Conservation (phyloP, 2,329 filamentous ascomycete genomes). For the Pleoardoris graminearum region DNA sequence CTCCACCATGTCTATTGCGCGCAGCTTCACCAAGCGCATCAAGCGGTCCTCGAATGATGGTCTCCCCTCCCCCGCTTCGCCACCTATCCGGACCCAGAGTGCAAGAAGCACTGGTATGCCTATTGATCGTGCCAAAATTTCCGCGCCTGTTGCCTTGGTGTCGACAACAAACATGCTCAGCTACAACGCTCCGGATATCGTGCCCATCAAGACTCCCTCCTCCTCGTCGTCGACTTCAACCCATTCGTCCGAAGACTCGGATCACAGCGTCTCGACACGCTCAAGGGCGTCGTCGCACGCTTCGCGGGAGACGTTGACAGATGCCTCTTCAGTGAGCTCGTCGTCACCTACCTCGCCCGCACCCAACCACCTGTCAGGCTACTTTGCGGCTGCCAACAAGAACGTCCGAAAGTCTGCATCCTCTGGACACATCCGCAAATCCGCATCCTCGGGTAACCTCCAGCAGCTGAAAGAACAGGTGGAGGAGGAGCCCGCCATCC, state of each 20-base stretch:
- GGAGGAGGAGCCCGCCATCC: constrained; percentile 54
- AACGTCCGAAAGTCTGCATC: constrained; percentile 50
- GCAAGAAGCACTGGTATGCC: constrained; percentile 51
- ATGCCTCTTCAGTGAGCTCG: constrained; percentile 59
- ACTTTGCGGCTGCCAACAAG: constrained; percentile 59
- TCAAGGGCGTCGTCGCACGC: constrained; percentile 55
- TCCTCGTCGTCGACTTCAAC: constrained; percentile 58
- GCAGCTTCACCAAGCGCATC: constrained; percentile 71
- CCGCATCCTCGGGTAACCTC: constrained; percentile 43
- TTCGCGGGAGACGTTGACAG: constrained; percentile 70
- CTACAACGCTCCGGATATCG: constrained; percentile 88
- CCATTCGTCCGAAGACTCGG: constrained; percentile 73
- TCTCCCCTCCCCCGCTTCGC: constrained; percentile 27
- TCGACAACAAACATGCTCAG: constrained; percentile 96
- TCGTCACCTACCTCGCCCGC: constrained; percentile 55
- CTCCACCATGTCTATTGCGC: constrained; percentile 61
- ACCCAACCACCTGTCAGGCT: constrained; percentile 60
- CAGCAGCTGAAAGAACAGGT: constrained; percentile 31
- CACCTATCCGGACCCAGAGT: constrained; percentile 48
- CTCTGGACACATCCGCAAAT: constrained; percentile 45
- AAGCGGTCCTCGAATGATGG: constrained; percentile 57
- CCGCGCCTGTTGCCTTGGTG: constrained; percentile 79
- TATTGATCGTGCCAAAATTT: constrained; percentile 74
- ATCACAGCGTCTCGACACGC: constrained; percentile 57
- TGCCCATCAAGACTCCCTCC: constrained; percentile 44